A percentile compares a stretch with the other conserved stretches of the same genome.
phyloP scores from a whole-genome alignment of 495 filamentous ascomycete species.

The Talaromyces wortmannii region DNA sequence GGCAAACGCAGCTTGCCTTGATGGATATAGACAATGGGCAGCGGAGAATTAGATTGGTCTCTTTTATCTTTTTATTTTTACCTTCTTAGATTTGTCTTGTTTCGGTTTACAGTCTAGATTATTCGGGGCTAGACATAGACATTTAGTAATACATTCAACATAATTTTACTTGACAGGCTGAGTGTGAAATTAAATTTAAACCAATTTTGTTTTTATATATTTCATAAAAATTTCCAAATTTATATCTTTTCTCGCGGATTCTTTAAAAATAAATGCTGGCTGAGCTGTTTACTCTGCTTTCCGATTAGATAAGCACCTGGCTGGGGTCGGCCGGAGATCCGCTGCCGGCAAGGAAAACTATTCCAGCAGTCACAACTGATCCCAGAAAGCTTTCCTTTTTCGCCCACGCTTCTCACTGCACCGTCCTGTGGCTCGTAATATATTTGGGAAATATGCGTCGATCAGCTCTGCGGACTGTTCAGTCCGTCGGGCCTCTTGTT shows the following conservation, averaged over 20 bases:
- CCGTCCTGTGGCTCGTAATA: neutral
- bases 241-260: no score
- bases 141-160: no score
- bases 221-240: no score
- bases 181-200: no score
- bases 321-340: neutral
- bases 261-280: neutral
- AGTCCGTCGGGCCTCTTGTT: slow-evolving; percentile 33
- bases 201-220: no score
- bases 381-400: no score
- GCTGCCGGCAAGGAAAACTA: neutral
- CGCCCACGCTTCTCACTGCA: neutral
- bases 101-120: no score
- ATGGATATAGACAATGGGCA: slow-evolving; percentile 78
- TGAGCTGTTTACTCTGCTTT: neutral
- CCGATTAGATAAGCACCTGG: neutral
- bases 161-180: no score
- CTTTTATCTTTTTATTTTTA: neutral
- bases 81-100: no score
- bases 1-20: slow-evolving; percentile 74
- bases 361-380: neutral
- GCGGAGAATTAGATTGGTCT: slow-evolving; percentile 15
- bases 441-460: slow-evolving; percentile 26
- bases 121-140: no score
- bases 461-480: slow-evolving; percentile 37